Conservation (phyloP, 2,329 filamentous ascomycete species). For the Aureobasidium melanogenum region DNA sequence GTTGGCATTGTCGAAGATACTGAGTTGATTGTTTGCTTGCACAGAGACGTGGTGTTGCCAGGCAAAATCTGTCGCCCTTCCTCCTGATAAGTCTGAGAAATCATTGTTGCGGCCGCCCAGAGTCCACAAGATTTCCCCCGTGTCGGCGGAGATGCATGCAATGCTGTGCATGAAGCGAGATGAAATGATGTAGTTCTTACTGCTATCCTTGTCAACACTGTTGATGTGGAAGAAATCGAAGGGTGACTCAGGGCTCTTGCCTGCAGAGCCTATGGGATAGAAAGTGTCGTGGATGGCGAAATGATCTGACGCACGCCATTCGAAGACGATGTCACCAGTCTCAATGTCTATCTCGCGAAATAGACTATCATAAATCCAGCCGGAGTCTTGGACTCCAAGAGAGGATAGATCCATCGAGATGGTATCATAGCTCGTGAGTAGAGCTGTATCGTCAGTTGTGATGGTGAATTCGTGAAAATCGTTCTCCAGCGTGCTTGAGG, state of each 20-base stretch:
- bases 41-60: slow-evolving; percentile 40
- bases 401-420: slow-evolving; percentile 20
- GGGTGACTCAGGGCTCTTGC: slow-evolving; percentile 31
- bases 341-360: slow-evolving; percentile 38
- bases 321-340: slow-evolving; percentile 30
- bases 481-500: slow-evolving; percentile 27
- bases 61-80: slow-evolving; percentile 21
- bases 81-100: slow-evolving; percentile 10
- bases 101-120: slow-evolving; percentile 21
- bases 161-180: slow-evolving; percentile 39
- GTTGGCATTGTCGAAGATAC: slow-evolving; percentile 17
- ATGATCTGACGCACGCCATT: slow-evolving; percentile 32
- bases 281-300: slow-evolving; percentile 23
- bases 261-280: slow-evolving; percentile 29
- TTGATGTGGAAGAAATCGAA: slow-evolving; percentile 47
- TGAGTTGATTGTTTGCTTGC: slow-evolving; percentile 11
- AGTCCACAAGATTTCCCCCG: slow-evolving; percentile 40
- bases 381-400: slow-evolving; percentile 19
- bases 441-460: slow-evolving; percentile 31
- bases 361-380: slow-evolving; percentile 35
- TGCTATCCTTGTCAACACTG: slow-evolving; percentile 39
- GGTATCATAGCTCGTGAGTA: slow-evolving; percentile 37
- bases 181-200: slow-evolving; percentile 44
- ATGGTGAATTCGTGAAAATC: slow-evolving; percentile 37
- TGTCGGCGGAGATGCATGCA: slow-evolving; percentile 35